Evolutionary conservation across 2,329 filamentous ascomycete species (phyloP), one percentile per base, ranked within the genome.

Genomic region (Pseudogymnoascus sp.): DNA sequence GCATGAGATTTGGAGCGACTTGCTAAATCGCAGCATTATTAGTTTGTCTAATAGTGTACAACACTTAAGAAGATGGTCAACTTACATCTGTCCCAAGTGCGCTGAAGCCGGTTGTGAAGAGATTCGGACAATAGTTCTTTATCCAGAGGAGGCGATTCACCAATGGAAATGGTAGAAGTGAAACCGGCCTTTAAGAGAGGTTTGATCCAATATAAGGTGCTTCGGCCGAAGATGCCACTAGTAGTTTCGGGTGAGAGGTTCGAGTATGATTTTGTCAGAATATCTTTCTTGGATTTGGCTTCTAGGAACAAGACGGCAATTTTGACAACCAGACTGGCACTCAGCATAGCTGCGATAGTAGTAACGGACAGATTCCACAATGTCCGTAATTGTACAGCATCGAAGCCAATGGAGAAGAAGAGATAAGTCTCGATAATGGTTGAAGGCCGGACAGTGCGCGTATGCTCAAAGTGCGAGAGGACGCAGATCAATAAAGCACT

Each of bases 301-400:
- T 81, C 79, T 1, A 77, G 63, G 0, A 78, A 42, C 3, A 77
- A 67, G 0, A 80, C 63, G 2, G 67, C 9, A 1, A 65, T 60
- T 66, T 75, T 76, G 17, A 69, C 44, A 1, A 46, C 67, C 3
- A 75, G 64, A 0, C 68, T 67, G 0, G 70, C 64, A 0, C 69
- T 70, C 33, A 72, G 72, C 2, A 74, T 64, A 21, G 60, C 62
- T 2, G 63, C 40, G 2, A 56, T 15, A 23, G 60, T 19, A 7
- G 71, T 64, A 4, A 59, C 63, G 13, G 65, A 64, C 6, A 73
- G 70, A 2, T 81, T 70, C 73, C 77, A 81, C 3, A 77, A 65
- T 0, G 79, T 81, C 9, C 80, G 73, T 0, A 72, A 70, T 64
- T 77, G 77, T 0, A 74, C 73, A 3, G 75, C 68, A 37, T 82